These are phyloP conservation scores for Metroxylon sagu DNA, from an alignment of 176 grass and related monocot genomes.

Conservation along the genomic window DNA sequence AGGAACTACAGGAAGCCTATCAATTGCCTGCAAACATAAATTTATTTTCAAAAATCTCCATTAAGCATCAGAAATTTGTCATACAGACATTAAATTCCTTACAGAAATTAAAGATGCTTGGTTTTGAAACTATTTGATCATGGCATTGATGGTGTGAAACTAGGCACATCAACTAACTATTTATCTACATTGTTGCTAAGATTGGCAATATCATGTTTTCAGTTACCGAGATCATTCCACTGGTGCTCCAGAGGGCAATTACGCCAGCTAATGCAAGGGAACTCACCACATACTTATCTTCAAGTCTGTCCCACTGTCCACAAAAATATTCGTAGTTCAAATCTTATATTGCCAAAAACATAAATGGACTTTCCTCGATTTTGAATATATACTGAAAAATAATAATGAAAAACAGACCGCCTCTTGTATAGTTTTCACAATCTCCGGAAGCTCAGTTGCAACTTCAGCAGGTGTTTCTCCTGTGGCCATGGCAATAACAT, in stretches of 20 bases:
- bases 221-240: conserved; percentile 69
- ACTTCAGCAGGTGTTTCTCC: conserved; percentile 44
- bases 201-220: neutral
- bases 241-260: conserved; percentile 72
- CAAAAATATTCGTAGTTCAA: neutral
- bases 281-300: conserved; percentile 79
- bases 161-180: no score
- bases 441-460: conserved; percentile 51
- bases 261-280: conserved; percentile 41
- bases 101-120: no score
- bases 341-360: neutral
- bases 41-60: neutral
- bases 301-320: conserved; percentile 71
- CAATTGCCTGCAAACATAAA: conserved; percentile 54
- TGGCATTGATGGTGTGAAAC: no score
- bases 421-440: conserved; percentile 50
- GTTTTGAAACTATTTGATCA: no score
- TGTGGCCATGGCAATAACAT: conserved; percentile 57
- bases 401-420: conserved; percentile 37
- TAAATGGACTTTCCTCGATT: no score
- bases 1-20: conserved; percentile 79
- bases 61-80: neutral
- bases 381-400: neutral
- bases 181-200: neutral
- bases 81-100: no score